Evolutionary conservation across 257 asterid species (phyloP).

Genomic region (Solanum sejunctum): DNA sequence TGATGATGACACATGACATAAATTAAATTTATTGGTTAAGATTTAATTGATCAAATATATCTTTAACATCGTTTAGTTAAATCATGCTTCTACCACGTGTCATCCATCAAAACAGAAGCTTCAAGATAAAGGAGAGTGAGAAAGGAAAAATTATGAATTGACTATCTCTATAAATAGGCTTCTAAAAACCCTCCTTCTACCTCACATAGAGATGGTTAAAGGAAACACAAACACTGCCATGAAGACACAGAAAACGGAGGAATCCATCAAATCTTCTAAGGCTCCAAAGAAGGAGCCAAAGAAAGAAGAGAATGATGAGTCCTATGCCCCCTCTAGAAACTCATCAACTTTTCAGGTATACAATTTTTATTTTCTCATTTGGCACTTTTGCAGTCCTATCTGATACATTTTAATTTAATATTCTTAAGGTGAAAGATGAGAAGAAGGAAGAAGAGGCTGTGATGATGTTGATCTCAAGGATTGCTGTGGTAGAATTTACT

Average conservation of each 20-base stretch:
- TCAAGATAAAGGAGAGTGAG: no score
- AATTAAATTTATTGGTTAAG: no score
- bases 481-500: background rate
- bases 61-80: no score
- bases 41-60: no score
- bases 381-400: no score
- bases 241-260: background rate
- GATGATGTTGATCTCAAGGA: background rate
- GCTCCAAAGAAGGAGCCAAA: background rate
- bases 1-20: no score
- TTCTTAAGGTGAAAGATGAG: no score
- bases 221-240: background rate
- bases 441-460: background rate
- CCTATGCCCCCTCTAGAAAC: background rate
- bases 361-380: background rate
- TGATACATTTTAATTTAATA: no score
- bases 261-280: background rate
- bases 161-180: background rate
- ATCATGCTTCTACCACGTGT: no score
- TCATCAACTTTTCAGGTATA: background rate
- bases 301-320: background rate
- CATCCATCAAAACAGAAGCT: no score
- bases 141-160: no score
- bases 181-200: background rate
- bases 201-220: background rate